A percentile compares a stretch with the other conserved stretches of the same genome.
phyloP scores from a whole-genome alignment of 2,329 filamentous ascomycete genomes.

The Sporothrix schenckii region DNA sequence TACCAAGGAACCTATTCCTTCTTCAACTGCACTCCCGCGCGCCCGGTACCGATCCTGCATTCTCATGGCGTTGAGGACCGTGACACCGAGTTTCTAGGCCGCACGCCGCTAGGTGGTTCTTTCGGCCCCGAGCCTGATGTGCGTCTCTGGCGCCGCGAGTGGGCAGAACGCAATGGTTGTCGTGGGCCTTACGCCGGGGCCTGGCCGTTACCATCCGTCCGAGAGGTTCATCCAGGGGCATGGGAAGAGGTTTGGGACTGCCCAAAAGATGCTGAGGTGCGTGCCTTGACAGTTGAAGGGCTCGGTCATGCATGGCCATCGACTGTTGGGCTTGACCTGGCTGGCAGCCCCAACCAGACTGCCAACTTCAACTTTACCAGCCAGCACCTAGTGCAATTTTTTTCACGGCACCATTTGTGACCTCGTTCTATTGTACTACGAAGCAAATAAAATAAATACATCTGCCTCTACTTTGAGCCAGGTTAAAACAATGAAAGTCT shows the following conservation, averaged over 20 bases:
- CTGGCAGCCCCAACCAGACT: conserved; percentile 31
- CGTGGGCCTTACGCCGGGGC: conserved; percentile 17
- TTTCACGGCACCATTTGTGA: conserved; percentile 30
- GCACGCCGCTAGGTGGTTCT: conserved; percentile 29
- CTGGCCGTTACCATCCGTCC: conserved; percentile 21
- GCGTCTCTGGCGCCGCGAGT: conserved; percentile 31
- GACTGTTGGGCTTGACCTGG: conserved; percentile 29
- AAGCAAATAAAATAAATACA: too few relatives aligned
- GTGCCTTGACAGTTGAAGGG: conserved; percentile 28
- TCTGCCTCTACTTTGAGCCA: too few relatives aligned
- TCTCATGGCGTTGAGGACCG: conserved; percentile 32
- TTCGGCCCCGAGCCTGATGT: conserved; percentile 32
- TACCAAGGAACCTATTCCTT: conserved; percentile 32
- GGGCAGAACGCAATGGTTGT: conserved; percentile 32
- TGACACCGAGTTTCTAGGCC: conserved; percentile 29
- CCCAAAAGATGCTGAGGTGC: conserved; percentile 28
- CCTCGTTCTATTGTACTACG: too few relatives aligned
- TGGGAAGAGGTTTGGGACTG: conserved; percentile 34
- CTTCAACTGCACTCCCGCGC: conserved; percentile 31
- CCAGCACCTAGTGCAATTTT: conserved; percentile 34
- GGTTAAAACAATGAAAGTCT: too few relatives aligned
- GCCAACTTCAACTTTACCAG: conserved; percentile 32
- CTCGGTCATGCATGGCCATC: conserved; percentile 33
- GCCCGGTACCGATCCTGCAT: conserved; percentile 29
- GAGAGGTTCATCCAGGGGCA: conserved; percentile 27